Base-by-base conservation (phyloP, 257 asterid genomes). In the Solanum ahanhuiri region DNA sequence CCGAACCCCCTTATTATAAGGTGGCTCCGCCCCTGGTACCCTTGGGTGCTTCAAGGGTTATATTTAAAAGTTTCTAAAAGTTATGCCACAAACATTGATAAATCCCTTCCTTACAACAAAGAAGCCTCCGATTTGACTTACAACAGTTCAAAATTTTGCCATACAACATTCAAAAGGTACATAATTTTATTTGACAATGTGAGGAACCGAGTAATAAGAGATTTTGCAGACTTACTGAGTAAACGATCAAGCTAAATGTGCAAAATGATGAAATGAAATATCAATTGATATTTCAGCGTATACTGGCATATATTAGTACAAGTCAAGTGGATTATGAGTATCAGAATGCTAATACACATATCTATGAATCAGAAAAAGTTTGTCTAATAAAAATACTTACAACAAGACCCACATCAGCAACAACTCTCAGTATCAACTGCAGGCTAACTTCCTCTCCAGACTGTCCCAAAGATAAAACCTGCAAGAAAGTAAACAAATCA, bases 361-460 rank as follows among this genome's bases (percentile, higher is more conserved):
- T 71, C 35, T 20, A 18, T n/a, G 22, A 71, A 85, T 43, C n/a
- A 25, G 25, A 71, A 71, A 70, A 45, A 2, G 35, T 30, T 66
- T 45, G 4, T 83, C 43, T 83, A 86, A 41, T 45, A 83, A 69
- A 5, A 86, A 48, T 88, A 92, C 98, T 92, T 89, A 96, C 99
- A 86, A 95, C 94, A 85, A 96, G 97, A 83, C 99, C 99, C 92
- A 95, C 98, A 91, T 96, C 99, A 83, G 99, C 99, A 14, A 96
- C 99, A 41, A 96, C 98, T 90, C 99, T 90, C 76, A 96, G 94
- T 87, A 96, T 94, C 90, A 96, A 88, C 91, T 96, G 97, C 93
- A 96, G 94, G 89, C 91, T 93, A 86, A 92, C 91, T 88, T 93
- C 99, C 92, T 96, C 98, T 82, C 99, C 98, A 84, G 95, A 92